phyloP scores from a whole-genome alignment of 208 protist species.

The Naegleria lovaniensis region DNA sequence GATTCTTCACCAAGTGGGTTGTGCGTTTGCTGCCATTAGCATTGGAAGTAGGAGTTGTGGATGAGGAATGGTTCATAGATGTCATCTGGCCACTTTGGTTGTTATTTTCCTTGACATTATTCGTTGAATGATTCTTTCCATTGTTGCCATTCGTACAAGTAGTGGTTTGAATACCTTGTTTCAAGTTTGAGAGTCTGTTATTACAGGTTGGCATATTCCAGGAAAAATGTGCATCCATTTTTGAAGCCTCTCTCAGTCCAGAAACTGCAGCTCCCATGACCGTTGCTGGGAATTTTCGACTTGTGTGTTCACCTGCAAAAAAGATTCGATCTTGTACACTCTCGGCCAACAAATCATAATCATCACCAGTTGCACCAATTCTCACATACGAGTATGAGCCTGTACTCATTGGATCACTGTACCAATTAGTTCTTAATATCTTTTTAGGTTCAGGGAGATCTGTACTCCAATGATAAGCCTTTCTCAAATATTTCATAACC shows the following conservation, averaged over 20 bases:
- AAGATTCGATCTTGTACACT: background rate
- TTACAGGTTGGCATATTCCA: background rate
- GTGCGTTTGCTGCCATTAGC: too few species aligned
- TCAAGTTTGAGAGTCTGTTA: background rate
- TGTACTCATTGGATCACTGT: background rate
- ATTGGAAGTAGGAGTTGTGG: too few species aligned
- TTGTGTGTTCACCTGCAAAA: constrained; percentile 18
- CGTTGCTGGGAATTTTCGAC: background rate
- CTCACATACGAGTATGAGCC: background rate
- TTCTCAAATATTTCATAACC: background rate
- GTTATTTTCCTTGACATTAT: too few species aligned
- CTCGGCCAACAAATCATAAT: background rate
- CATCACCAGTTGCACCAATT: background rate
- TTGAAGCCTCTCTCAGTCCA: constrained; percentile 5
- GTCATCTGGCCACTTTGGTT: too few species aligned
- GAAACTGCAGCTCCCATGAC: background rate
- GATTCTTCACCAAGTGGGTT: too few species aligned
- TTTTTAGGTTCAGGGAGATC: background rate
- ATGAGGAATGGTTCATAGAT: too few species aligned
- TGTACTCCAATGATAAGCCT: background rate
- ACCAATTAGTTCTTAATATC: background rate
- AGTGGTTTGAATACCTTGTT: too few species aligned
- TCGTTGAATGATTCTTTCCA: too few species aligned
- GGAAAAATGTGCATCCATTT: background rate
- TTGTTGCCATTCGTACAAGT: too few species aligned